Base-by-base conservation (phyloP, 495 filamentous ascomycete genomes). In the Bacidia gigantensis region DNA sequence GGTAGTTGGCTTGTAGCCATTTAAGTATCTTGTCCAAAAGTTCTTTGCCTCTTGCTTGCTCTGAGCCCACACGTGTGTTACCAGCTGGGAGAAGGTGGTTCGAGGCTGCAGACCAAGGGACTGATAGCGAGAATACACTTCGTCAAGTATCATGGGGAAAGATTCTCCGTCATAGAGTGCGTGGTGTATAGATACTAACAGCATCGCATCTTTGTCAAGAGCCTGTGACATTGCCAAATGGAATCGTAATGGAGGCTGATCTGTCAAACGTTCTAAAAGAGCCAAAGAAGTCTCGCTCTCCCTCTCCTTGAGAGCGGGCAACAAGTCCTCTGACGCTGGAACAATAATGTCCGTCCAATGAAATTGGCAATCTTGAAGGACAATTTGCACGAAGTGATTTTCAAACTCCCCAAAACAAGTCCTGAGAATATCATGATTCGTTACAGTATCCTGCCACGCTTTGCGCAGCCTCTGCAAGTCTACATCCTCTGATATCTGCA, bases 141-240 rank as follows among this genome's bases (percentile, higher is more conserved):
- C 65, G 3, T 72, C 65, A 14, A 95, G 65, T 0, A 95, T 62
- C 23, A 89, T 66, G 0, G 73, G 62, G 24, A 94, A 72, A 50
- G 86, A 90, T 58, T 77, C 84, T 1, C 84, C 89, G 67, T 97
- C 90, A 58, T 96, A 97, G 0, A 96, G 67, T 3, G 79, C 86
- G 60, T 97, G 90, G 64, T 51, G 62, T 26, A 69, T 61, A 18
- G 68, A 67, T 11, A 72, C 53, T 3, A 69, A 46, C 3, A 63
- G 46, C 26, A 60, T 55, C 2, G 60, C 26, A 0, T 58, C 56
- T 2, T 50, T 24, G 7, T 60, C 53, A 2, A 50, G 57, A 11
- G 3, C 26, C 1, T 49, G 46, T 23, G 55, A 51, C n/a, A 22
- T 57, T 17, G 58, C 51, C 9, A 66, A 22, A 12, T 46, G 53